Evolutionary conservation across 208 protist species (phyloP).

Genomic region (Acanthamoeba divionensis): DNA sequence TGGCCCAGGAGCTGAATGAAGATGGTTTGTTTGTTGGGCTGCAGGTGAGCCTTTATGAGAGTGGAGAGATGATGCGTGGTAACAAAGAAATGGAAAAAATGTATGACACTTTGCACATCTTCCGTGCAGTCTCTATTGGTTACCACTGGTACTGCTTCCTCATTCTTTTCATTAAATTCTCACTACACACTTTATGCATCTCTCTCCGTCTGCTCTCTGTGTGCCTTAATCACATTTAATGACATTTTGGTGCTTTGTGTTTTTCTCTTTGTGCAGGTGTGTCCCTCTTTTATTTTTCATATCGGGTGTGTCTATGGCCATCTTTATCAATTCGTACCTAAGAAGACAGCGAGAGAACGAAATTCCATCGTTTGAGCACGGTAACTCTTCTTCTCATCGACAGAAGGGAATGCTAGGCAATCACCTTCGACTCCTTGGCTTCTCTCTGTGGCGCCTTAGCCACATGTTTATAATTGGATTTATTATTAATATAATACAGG

Average conservation of each 20-base stretch:
- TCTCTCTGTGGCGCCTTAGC: neutral
- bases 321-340: conserved; percentile 13
- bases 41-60: neutral
- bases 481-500: conserved; percentile 1
- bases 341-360: neutral
- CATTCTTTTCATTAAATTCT: no score
- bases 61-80: neutral
- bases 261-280: neutral
- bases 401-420: no score
- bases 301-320: conserved; percentile 9
- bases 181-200: no score
- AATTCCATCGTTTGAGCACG: no score
- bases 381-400: no score
- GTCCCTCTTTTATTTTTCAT: conserved; percentile 26
- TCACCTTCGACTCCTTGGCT: neutral
- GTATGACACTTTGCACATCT: neutral
- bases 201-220: no score
- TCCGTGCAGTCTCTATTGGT: neutral
- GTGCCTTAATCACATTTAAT: no score
- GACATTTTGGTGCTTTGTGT: no score
- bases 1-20: no score
- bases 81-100: neutral
- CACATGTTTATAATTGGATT: neutral
- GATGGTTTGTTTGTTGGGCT: neutral
- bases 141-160: conserved; percentile 3